Percentiles rank a stretch among this genome's conserved stretches.
phyloP scores from a whole-genome alignment of 106 monocot species.

The Apostasia ramifera region DNA sequence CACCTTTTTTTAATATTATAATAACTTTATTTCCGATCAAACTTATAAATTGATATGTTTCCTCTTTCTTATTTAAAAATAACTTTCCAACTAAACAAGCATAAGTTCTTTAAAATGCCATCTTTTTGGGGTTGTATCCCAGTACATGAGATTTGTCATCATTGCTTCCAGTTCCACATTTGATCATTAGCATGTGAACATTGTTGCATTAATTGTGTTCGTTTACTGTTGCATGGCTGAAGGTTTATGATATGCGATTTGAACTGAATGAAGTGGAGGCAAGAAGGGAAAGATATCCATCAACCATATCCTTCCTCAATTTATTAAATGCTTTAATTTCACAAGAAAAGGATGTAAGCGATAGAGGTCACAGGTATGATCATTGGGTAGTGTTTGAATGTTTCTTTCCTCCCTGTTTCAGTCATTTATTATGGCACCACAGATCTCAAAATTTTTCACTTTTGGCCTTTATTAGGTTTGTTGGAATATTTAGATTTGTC shows the following conservation, averaged over 20 bases:
- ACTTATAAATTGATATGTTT: too few species aligned
- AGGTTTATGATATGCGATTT: constrained; percentile 95
- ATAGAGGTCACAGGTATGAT: constrained; percentile 67
- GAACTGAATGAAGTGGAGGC: constrained; percentile 96
- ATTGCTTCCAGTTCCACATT: too few species aligned
- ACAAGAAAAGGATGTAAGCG: constrained; percentile 75
- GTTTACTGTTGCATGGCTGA: neutral
- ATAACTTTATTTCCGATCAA: too few species aligned
- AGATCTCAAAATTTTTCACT: neutral
- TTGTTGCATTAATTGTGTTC: neutral
- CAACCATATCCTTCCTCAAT: constrained; percentile 90
- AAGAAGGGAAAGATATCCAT: constrained; percentile 90
- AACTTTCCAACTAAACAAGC: too few species aligned
- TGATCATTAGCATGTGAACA: too few species aligned
- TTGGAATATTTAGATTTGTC: constrained; percentile 89
- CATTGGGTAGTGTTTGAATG: neutral
- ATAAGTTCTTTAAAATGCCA: too few species aligned
- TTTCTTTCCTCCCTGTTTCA: neutral
- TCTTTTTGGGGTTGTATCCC: too few species aligned
- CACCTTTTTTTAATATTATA: too few species aligned
- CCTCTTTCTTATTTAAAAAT: too few species aligned
- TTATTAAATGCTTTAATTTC: constrained; percentile 83
- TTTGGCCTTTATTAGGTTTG: constrained; percentile 44
- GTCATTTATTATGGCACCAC: constrained; percentile 3
- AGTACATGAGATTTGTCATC: too few species aligned